A percentile compares a stretch with the other conserved stretches of the same genome.
phyloP scores from a whole-genome alignment of 805 yeast genomes.

The Novakomyces olei region DNA sequence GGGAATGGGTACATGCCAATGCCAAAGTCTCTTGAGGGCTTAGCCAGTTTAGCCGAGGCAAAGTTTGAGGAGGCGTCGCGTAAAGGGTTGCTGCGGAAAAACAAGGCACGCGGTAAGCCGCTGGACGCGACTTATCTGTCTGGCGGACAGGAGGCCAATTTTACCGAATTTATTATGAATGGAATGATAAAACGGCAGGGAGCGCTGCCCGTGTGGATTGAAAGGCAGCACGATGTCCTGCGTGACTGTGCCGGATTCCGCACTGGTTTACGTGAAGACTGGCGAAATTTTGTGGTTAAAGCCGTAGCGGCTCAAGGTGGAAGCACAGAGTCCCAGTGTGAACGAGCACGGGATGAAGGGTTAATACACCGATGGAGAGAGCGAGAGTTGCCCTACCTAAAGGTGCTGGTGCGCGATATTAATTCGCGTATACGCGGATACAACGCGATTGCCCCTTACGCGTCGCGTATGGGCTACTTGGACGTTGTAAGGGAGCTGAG shows the following conservation, averaged over 20 bases:
- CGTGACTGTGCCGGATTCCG: conserved; percentile 26
- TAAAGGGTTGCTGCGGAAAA: too few species aligned
- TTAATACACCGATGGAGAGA: too few species aligned
- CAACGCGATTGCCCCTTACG: conserved; percentile 39
- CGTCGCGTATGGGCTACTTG: conserved; percentile 36
- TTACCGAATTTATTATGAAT: conserved; percentile 55
- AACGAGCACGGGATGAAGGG: conserved; percentile 6
- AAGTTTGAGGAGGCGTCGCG: too few species aligned
- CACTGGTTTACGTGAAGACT: neutral
- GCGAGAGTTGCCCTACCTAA: conserved; percentile 16
- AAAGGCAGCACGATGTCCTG: conserved; percentile 38
- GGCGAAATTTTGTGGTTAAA: neutral
- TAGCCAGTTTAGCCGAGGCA: too few species aligned
- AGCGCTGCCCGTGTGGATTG: conserved; percentile 71
- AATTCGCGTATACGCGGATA: conserved; percentile 34
- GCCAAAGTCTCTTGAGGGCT: too few species aligned
- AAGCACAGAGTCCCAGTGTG: neutral
- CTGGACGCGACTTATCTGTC: too few species aligned
- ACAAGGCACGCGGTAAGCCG: too few species aligned
- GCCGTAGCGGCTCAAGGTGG: neutral
- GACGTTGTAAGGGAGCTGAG: conserved; percentile 23
- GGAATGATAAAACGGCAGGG: conserved; percentile 48
- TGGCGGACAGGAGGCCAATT: too few species aligned
- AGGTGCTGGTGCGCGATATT: conserved; percentile 18
- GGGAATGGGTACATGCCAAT: too few species aligned